Base-by-base conservation (phyloP, 805 yeast species). In the Pichia nakasei region DNA sequence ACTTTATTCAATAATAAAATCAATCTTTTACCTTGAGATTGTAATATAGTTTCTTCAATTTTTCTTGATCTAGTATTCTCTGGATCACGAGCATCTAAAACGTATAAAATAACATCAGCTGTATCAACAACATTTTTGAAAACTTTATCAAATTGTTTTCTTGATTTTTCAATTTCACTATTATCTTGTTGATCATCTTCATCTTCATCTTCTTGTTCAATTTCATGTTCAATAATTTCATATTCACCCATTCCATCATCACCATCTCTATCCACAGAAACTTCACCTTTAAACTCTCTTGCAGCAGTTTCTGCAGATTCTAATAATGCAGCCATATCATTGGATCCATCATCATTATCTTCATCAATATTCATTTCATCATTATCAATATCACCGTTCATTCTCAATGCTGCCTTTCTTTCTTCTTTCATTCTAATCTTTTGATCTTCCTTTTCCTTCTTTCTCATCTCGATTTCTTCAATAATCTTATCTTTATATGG, bases 31-130 rank as follows among this genome's bases (percentile, higher is more conserved):
- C 80, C 79, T 48, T 85, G 84, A 54, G 78, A 76, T 57, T 81
- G 82, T 48, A 89, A 66, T 38, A 93, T 87, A 3, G 94, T 85
- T 60, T 86, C 84, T 69, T 93, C 98, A 35, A 93, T 89, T 59
- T 79, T 86, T 60, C 80, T 78, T 9, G 97, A 88, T 59, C 98
- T 78, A 3, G 97, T 91, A 18, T 87, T 81, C 63, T 86, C 95
- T 44, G 98, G 98, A 64, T 93, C 96, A 64, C 98, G 81, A 1
- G 98, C 96, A 66, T 91, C 98, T 58, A 91, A 68, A n/a, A 91
- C 96, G 58, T 93, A 91, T 44, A 89, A 70, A 18, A 91, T 71
- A 43, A 91, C 96, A 61, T 91, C 98, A 2, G 97, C 72, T 20
- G 88, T 83, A 48, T 88, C 97, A 20, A 93, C 89, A 32, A 93